These are phyloP conservation scores for Warburgia ugandensis DNA, from an alignment of 164 flowering plant species.

Conservation along the genomic window DNA sequence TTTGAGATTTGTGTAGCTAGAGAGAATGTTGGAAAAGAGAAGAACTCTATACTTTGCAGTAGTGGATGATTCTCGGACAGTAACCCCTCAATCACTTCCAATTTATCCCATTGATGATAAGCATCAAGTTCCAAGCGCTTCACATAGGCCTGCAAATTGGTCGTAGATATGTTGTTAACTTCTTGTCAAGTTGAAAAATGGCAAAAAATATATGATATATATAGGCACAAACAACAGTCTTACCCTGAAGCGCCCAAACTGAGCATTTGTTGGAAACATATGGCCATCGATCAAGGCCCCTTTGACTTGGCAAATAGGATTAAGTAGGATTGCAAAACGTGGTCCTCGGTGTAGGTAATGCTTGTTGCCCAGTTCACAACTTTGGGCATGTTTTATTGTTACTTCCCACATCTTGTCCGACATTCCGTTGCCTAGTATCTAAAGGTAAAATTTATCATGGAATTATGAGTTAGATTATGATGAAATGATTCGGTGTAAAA, in stretches of 20 bases:
- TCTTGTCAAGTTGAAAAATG: no score
- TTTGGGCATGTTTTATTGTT: constrained; percentile 49
- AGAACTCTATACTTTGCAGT: no score
- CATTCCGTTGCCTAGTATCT: constrained; percentile 67
- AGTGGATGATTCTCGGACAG: no score
- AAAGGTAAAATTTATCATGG: constrained; percentile 1
- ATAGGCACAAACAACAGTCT: background rate
- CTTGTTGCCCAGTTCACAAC: constrained; percentile 46
- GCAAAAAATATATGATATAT: background rate
- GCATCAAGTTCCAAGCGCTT: constrained; percentile 20
- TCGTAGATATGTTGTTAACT: background rate
- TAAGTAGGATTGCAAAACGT: constrained; percentile 21
- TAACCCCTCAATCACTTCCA: constrained; percentile 25
- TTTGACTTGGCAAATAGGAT: constrained; percentile 49
- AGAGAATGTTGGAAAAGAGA: no score
- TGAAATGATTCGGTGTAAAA: background rate
- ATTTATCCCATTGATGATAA: constrained; percentile 17
- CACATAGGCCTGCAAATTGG: constrained; percentile 15
- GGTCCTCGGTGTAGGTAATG: constrained; percentile 17
- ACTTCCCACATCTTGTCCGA: constrained; percentile 69
- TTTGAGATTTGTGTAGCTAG: no score
- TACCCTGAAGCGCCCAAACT: constrained; percentile 15
- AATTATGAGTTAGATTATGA: background rate
- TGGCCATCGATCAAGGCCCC: constrained; percentile 31
- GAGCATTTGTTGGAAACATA: constrained; percentile 5